Evolutionary conservation across 192 early-diverging fungal species (phyloP).

Genomic region (Helicostylum pulchrum): DNA sequence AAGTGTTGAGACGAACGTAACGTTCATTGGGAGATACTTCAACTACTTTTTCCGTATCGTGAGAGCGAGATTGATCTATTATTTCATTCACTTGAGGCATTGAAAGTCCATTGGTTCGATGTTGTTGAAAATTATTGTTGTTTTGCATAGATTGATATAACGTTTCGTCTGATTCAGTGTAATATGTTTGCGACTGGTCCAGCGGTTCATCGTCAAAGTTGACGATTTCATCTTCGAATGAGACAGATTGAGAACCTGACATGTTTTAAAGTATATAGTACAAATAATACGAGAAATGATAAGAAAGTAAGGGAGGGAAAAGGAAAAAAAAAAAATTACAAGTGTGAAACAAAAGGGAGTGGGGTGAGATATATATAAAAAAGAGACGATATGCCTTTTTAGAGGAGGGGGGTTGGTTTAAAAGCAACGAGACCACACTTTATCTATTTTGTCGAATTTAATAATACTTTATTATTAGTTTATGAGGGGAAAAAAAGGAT

Average conservation of each 20-base stretch:
- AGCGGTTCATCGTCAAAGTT: conserved; percentile 10
- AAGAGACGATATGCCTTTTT: no score
- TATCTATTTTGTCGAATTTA: no score
- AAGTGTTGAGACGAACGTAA: conserved; percentile 53
- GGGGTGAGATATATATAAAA: no score
- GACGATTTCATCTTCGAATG: conserved; percentile 9
- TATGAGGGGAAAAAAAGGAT: no score
- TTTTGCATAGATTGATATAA: not conserved
- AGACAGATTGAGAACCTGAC: conserved; percentile 15
- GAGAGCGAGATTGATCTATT: conserved; percentile 50
- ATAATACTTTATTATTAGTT: no score
- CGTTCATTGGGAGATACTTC: conserved; percentile 54
- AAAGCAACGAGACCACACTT: no score
- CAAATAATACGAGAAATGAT: no score
- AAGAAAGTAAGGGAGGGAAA: no score
- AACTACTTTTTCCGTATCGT: conserved; percentile 51
- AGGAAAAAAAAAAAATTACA: no score
- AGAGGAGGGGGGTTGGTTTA: no score
- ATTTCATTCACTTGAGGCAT: conserved; percentile 33
- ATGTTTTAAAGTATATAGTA: conserved; percentile 5
- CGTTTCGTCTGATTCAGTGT: not conserved
- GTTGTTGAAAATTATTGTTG: not conserved
- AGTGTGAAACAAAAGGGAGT: no score
- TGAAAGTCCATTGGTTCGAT: not conserved
- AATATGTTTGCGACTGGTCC: not conserved